phyloP scores from a whole-genome alignment of 164 flowering plant species.

The Vitis rupestris region DNA sequence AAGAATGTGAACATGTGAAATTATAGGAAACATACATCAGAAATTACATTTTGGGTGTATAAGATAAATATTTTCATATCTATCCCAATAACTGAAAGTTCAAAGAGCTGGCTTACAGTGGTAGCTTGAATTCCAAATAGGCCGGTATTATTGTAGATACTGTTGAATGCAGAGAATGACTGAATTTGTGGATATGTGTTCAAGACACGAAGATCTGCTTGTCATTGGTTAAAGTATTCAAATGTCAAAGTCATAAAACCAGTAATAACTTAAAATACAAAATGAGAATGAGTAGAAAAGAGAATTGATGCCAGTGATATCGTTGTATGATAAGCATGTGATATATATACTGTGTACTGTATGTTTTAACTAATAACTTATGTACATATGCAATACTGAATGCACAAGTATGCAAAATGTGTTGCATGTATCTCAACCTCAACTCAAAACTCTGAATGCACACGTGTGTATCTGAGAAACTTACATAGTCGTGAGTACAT shows the following conservation, averaged over 20 bases:
- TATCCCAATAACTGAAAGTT: background rate
- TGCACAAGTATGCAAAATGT: too few species aligned
- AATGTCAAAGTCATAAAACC: background rate
- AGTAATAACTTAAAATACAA: background rate
- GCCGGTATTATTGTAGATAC: constrained; percentile 70
- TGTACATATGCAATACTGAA: too few species aligned
- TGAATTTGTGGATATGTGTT: constrained; percentile 61
- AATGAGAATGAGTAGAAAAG: background rate
- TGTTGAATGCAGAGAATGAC: constrained; percentile 80
- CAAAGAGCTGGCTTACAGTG: constrained; percentile 50
- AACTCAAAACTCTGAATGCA: too few species aligned
- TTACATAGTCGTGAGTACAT: constrained; percentile 89
- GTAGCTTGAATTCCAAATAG: constrained; percentile 85
- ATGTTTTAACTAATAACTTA: too few species aligned
- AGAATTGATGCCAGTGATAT: background rate
- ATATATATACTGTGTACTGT: too few species aligned
- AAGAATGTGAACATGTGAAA: too few species aligned
- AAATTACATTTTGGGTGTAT: too few species aligned
- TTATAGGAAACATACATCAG: too few species aligned
- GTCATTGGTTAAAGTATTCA: background rate
- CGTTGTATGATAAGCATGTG: background rate
- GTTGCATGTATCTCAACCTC: too few species aligned
- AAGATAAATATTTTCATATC: too few species aligned
- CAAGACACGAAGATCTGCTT: constrained; percentile 73
- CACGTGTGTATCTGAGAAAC: constrained; percentile 21